Conservation (phyloP, 179 eudicot species). For the Nepenthes alata region DNA sequence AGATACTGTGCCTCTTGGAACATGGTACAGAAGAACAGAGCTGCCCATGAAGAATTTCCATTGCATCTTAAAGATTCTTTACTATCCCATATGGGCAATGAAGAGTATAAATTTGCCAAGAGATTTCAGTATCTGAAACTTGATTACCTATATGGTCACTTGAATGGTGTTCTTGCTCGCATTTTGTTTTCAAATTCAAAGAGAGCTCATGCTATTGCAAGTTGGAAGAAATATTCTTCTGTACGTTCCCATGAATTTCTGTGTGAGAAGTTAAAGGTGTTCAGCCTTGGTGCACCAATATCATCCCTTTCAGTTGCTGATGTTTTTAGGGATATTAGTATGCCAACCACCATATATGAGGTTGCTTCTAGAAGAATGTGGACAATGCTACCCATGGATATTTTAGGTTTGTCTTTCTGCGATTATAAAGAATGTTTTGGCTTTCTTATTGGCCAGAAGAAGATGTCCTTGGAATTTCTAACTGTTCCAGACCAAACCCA, state of each 20-base stretch:
- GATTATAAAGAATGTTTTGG: constrained; percentile 23
- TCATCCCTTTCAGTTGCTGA: constrained; percentile 23
- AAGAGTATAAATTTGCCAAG: constrained; percentile 26
- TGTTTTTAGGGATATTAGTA: constrained; percentile 28
- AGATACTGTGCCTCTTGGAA: constrained; percentile 45
- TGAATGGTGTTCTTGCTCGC: constrained; percentile 31
- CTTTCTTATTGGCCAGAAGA: constrained; percentile 15
- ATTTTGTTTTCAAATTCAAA: constrained; percentile 19
- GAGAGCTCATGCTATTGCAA: constrained; percentile 8
- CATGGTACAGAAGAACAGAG: constrained; percentile 10
- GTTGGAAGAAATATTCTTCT: constrained; percentile 13
- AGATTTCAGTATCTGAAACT: constrained; percentile 34
- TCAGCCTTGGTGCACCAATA: constrained; percentile 22
- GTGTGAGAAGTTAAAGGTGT: constrained; percentile 32
- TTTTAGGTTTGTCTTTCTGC: constrained; percentile 42
- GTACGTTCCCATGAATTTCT: constrained; percentile 28
- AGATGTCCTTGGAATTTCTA: constrained; percentile 40
- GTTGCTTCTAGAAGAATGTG: constrained; percentile 38
- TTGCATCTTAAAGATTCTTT: constrained; percentile 25
- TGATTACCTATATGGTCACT: constrained; percentile 34
- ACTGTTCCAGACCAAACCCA: constrained; percentile 41
- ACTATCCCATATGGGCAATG: constrained; percentile 26
- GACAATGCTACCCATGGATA: constrained; percentile 39
- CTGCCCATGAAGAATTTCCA: constrained; percentile 19
- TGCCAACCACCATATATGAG: constrained; percentile 52